Conservation (phyloP, 257 asterid genomes). For the Primulina eburnea region DNA sequence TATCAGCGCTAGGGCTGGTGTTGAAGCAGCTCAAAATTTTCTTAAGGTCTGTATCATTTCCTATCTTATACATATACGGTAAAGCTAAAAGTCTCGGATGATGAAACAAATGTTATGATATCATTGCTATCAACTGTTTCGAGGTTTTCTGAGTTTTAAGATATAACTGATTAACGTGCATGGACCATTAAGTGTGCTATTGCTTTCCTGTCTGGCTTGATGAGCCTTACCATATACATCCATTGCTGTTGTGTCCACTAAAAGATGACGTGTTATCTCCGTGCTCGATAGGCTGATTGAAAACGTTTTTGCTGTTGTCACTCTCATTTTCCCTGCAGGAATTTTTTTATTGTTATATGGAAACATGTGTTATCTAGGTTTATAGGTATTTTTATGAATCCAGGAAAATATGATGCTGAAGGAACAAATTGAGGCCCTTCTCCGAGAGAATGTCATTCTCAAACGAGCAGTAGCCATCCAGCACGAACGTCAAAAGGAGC, state of each 20-base stretch:
- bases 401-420: conserved; percentile 69
- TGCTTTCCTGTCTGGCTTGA: not conserved
- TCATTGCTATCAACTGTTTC: not conserved
- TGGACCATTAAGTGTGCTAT: not conserved
- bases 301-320: not conserved
- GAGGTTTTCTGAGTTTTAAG: not conserved
- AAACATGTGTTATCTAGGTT: not conserved
- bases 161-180: not conserved
- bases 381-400: conserved; percentile 1
- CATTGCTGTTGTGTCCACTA: not conserved
- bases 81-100: conserved; percentile 11
- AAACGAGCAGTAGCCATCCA: conserved; percentile 81
- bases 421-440: conserved; percentile 58
- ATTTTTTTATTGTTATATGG: not conserved
- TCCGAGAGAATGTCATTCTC: conserved; percentile 60
- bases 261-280: not conserved
- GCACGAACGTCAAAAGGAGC: conserved; percentile 77
- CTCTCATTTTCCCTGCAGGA: not conserved
- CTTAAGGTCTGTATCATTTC: conserved; percentile 46
- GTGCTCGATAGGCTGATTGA: not conserved
- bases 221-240: not conserved
- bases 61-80: not conserved
- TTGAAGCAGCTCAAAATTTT: conserved; percentile 47
- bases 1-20: conserved; percentile 42
- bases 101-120: not conserved